Base-by-base conservation (phyloP, 305 asterid genomes). In the Fraxinus albicans region DNA sequence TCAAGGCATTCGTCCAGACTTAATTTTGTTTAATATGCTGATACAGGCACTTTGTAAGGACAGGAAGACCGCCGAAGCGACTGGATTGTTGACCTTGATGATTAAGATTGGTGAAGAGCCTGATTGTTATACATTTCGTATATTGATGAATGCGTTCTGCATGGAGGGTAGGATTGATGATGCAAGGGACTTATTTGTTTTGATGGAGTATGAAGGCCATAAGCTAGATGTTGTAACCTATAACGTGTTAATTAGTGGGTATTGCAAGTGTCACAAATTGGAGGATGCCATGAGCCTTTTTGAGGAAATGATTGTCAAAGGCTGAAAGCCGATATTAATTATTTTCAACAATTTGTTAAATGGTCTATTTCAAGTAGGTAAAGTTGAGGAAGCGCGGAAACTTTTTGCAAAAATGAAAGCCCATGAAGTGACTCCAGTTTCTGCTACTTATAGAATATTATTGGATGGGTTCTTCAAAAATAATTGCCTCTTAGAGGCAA, bases 381-480 rank as follows among this genome's bases (percentile, higher is more conserved):
- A 55, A 44, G 90, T 90, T 82, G 73, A 65, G 77, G 91, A 86
- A 25, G 97, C 92, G 7, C 82, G 69, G 9, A 77, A 86, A 13
- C 77, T 86, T 63, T 89, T 83, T 83, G 60, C 53, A 6, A 88
- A 87, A 84, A 90, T 90, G 94, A 83, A 84, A 81, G 87, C 80
- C 74, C 86, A 80, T 80, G 89, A 78, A 3, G 19, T 89, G 55
- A 60, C 78, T 27, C 94, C 94, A 8, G 42, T 84, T 84, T 82
- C 86, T 67, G 47, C 83, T 33, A 94, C 94, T 0, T 88, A 88
- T 83, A 86, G 88, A 77, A 89, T 89, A 79, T 80, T 93, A 82
- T 44, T 93, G 81, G 84, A 87, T 86, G 97, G 97, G 42, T 89
- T 91, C 76, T 90, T 94, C 90, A 92, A 90, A 86, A 93, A 91